A percentile compares a stretch with the other conserved stretches of the same genome.
Conservation (phyloP, 2,329 filamentous ascomycete species). For the Penicillium olsonii region DNA sequence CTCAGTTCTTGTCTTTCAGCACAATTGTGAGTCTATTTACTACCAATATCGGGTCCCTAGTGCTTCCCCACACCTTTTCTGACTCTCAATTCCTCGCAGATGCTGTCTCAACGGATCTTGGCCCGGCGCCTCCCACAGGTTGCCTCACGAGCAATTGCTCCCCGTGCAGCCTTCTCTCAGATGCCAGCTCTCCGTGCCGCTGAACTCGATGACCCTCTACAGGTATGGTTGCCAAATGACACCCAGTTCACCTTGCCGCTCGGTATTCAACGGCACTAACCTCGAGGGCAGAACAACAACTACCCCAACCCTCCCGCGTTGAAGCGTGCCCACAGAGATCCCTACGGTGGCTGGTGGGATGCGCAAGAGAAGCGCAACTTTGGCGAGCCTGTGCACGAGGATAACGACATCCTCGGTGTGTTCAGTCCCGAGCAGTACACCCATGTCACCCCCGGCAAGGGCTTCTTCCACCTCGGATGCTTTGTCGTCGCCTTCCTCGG, state of each 20-base stretch:
- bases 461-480: conserved; percentile 65
- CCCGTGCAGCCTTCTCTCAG: conserved; percentile 47
- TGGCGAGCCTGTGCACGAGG: conserved; percentile 94
- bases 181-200: conserved; percentile 40
- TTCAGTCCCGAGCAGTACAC: conserved; percentile 90
- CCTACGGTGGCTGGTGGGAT: conserved; percentile 94
- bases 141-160: conserved; percentile 39
- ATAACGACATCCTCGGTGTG: conserved; percentile 88
- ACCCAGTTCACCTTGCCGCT: neutral
- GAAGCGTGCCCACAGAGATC: conserved; percentile 91
- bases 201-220: conserved; percentile 44
- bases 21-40: conserved; percentile 28
- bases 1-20: conserved; percentile 24
- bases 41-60: neutral
- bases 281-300: conserved; percentile 43
- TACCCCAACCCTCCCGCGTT: conserved; percentile 57
- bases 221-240: conserved; percentile 34
- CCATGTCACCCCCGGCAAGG: conserved; percentile 73
- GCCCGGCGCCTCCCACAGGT: conserved; percentile 45
- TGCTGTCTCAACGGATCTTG: conserved; percentile 49
- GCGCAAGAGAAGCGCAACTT: conserved; percentile 96
- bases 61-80: neutral
- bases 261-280: conserved; percentile 20
- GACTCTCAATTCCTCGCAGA: conserved; percentile 34
- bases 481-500: conserved; percentile 67